phyloP scores from a whole-genome alignment of 2,329 filamentous ascomycete genomes.

The Aspergillus fructus region DNA sequence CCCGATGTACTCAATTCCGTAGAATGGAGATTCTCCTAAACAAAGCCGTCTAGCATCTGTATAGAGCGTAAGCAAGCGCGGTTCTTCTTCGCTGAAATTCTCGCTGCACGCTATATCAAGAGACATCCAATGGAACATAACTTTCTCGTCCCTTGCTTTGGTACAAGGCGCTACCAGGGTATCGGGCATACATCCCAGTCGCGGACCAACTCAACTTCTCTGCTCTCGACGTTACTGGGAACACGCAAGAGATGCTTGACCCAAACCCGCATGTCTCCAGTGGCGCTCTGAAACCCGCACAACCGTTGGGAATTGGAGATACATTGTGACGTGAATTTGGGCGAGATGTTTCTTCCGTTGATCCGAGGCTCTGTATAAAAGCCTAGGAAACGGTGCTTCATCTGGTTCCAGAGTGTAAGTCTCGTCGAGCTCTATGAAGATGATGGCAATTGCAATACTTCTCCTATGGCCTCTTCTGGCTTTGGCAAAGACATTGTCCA shows the following conservation, averaged over 20 bases:
- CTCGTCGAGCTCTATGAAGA: neutral
- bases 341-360: neutral
- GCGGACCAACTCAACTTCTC: neutral
- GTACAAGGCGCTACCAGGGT: neutral
- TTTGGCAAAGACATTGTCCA: neutral
- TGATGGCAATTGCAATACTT: neutral
- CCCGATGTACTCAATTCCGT: neutral
- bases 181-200: neutral
- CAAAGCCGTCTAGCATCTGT: neutral
- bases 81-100: slow-evolving; percentile 2
- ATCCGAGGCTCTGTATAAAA: neutral
- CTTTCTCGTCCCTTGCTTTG: neutral
- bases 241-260: neutral
- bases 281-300: neutral
- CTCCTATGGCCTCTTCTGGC: neutral
- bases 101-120: neutral
- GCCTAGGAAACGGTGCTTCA: too few species aligned
- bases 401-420: neutral
- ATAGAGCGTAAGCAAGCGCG: neutral
- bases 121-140: neutral
- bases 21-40: neutral
- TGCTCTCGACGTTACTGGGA: neutral
- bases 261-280: neutral
- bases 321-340: neutral
- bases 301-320: neutral